Percentiles rank a stretch among this genome's conserved stretches.
Evolutionary conservation across 176 grass and related monocot species (phyloP).

Genomic region (Rhynchospora pubera): DNA sequence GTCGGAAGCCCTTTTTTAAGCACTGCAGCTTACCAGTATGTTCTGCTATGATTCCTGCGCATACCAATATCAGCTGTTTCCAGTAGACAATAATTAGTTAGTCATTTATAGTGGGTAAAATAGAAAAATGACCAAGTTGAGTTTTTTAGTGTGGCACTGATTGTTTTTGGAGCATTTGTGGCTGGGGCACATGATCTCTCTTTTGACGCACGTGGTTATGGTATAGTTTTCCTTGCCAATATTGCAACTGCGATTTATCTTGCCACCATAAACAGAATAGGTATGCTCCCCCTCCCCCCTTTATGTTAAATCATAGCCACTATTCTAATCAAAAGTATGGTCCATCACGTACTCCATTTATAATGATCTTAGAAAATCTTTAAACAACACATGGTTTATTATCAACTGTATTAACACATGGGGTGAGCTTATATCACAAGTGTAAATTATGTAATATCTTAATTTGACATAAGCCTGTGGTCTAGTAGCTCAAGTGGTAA

Average conservation of each 20-base stretch:
- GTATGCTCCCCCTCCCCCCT: no score
- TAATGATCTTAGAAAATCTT: not conserved
- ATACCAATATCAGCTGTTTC: not conserved
- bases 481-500: no score
- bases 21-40: not conserved
- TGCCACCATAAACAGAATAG: conserved; percentile 91
- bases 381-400: not conserved
- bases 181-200: conserved; percentile 93
- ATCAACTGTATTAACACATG: not conserved
- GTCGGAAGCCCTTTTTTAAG: no score
- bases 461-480: not conserved
- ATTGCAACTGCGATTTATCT: conserved; percentile 97
- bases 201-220: conserved; percentile 81
- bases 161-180: conserved; percentile 89
- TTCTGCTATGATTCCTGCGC: not conserved
- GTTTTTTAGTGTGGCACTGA: conserved; percentile 89
- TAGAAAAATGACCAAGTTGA: conserved; percentile 8
- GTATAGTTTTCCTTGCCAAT: conserved; percentile 88
- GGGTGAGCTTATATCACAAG: not conserved
- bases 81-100: not conserved
- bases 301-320: conserved; percentile 1
- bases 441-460: not conserved
- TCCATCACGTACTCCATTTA: not conserved
- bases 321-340: not conserved
- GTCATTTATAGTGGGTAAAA: not conserved